A percentile compares a stretch with the other conserved stretches of the same genome.
These are phyloP conservation scores for Tolypocladium paradoxum DNA, from an alignment of 2,329 filamentous ascomycete species.

Conservation along the genomic window DNA sequence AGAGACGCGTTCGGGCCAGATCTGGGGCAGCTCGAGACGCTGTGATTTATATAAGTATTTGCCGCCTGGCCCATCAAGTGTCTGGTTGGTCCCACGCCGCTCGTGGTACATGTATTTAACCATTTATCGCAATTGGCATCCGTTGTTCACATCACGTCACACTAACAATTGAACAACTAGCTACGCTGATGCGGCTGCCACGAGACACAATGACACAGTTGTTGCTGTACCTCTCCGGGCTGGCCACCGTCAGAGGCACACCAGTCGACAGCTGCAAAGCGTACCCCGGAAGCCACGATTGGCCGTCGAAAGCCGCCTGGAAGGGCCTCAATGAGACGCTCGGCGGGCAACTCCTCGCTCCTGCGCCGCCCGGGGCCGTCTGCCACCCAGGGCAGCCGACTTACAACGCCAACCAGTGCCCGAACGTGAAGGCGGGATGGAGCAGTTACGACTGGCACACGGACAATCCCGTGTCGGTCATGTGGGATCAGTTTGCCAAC, in stretches of 20 bases:
- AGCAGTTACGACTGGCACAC: conserved; percentile 16
- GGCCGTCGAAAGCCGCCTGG: conserved; percentile 39
- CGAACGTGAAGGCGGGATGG: conserved; percentile 11
- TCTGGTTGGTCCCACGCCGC: too few relatives aligned
- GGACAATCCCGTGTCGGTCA: conserved; percentile 18
- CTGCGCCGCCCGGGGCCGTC: conserved; percentile 24
- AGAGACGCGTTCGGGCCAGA: too few relatives aligned
- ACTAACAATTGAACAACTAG: too few relatives aligned
- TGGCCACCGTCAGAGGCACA: not conserved
- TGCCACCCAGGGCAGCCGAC: conserved; percentile 18
- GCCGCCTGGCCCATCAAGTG: too few relatives aligned
- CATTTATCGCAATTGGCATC: too few relatives aligned
- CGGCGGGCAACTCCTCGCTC: conserved; percentile 29
- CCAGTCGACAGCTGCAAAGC: conserved; percentile 29
- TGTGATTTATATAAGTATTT: too few relatives aligned
- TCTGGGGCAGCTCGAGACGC: too few relatives aligned
- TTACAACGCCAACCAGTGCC: conserved; percentile 19
- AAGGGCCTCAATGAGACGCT: conserved; percentile 31
- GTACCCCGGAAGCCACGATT: conserved; percentile 31
- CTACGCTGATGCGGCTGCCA: too few relatives aligned
- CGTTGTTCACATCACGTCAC: too few relatives aligned
- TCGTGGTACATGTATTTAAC: too few relatives aligned
- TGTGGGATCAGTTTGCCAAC: conserved; percentile 33
- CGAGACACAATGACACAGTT: not conserved
- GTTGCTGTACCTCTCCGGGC: not conserved